These are phyloP conservation scores for Hippophae rhamnoides DNA, from an alignment of 306 rosid genomes.

Conservation along the genomic window DNA sequence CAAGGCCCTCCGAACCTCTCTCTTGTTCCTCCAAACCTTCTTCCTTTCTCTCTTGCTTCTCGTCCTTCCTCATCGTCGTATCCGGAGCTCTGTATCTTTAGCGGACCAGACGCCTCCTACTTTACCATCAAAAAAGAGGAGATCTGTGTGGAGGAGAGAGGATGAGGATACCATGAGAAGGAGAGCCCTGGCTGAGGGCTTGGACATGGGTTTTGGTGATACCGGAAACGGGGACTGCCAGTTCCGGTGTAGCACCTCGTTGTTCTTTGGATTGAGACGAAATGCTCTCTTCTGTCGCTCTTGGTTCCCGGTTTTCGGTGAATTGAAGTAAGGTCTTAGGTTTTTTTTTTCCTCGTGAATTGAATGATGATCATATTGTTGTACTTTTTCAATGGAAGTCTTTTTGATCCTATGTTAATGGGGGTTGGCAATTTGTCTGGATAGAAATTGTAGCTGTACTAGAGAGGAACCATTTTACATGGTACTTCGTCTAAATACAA, in stretches of 20 bases:
- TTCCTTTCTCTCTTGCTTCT: slow-evolving; percentile 47
- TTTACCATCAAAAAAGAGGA: slow-evolving; percentile 45
- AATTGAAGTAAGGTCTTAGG: slow-evolving; percentile 46
- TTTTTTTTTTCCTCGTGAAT: not conserved
- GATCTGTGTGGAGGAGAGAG: slow-evolving; percentile 50
- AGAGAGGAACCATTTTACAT: not conserved
- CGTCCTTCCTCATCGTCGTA: slow-evolving; percentile 55
- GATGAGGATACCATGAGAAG: slow-evolving; percentile 76
- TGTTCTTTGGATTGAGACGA: slow-evolving; percentile 53
- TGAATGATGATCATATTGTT: not conserved
- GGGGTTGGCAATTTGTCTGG: not conserved
- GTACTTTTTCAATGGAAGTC: not conserved
- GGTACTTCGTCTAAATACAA: too few species aligned
- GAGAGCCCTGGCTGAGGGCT: slow-evolving; percentile 63
- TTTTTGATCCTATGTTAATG: not conserved
- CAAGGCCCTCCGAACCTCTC: slow-evolving; percentile 43
- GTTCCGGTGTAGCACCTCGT: slow-evolving; percentile 50
- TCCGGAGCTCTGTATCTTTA: slow-evolving; percentile 18
- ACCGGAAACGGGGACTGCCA: slow-evolving; percentile 24
- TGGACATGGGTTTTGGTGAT: slow-evolving; percentile 34
- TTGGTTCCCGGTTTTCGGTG: slow-evolving; percentile 59
- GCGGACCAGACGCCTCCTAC: not conserved
- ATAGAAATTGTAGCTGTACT: not conserved
- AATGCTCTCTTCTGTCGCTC: slow-evolving; percentile 77
- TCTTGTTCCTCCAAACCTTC: slow-evolving; percentile 50